Percentiles rank a stretch among this genome's conserved stretches.
phyloP scores from a whole-genome alignment of 2,329 filamentous ascomycete species.

The Arachnomyces sp. region DNA sequence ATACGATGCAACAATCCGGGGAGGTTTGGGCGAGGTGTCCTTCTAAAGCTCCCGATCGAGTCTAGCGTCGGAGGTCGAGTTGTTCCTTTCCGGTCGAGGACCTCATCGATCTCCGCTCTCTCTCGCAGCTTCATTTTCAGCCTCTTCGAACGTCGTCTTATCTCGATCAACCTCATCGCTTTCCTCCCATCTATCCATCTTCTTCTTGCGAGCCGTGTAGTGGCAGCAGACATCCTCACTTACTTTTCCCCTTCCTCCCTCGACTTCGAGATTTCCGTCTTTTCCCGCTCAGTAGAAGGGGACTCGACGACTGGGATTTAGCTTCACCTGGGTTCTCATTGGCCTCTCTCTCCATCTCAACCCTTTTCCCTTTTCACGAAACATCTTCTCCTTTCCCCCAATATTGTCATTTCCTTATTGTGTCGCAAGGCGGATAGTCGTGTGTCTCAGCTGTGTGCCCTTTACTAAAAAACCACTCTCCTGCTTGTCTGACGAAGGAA shows the following conservation, averaged over 20 bases:
- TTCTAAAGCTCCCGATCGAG: conserved; percentile 3
- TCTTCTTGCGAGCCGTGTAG: too few relatives aligned
- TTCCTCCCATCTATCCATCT: not conserved
- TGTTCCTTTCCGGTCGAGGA: not conserved
- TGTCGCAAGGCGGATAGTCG: not conserved
- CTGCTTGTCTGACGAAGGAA: not conserved
- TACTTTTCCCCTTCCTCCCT: too few relatives aligned
- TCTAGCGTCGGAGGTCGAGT: conserved; percentile 1
- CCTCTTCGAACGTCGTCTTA: not conserved
- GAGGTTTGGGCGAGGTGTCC: conserved; percentile 5
- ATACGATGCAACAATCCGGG: too few relatives aligned
- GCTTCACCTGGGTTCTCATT: conserved; percentile 1
- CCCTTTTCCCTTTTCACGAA: not conserved
- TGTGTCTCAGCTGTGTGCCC: conserved; percentile 1
- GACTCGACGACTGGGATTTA: conserved; percentile 1
- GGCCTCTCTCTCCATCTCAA: not conserved
- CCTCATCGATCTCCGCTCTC: too few relatives aligned
- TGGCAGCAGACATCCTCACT: too few relatives aligned
- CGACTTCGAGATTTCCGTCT: not conserved
- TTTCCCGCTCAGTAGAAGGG: too few relatives aligned
- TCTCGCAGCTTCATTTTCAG: not conserved
- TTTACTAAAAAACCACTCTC: too few relatives aligned
- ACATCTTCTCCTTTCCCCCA: conserved; percentile 1
- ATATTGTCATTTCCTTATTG: conserved; percentile 5
- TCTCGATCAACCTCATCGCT: not conserved